Evolutionary conservation across 352 stramenopile species (phyloP).

Genomic region (Phytophthora sansomeana): DNA sequence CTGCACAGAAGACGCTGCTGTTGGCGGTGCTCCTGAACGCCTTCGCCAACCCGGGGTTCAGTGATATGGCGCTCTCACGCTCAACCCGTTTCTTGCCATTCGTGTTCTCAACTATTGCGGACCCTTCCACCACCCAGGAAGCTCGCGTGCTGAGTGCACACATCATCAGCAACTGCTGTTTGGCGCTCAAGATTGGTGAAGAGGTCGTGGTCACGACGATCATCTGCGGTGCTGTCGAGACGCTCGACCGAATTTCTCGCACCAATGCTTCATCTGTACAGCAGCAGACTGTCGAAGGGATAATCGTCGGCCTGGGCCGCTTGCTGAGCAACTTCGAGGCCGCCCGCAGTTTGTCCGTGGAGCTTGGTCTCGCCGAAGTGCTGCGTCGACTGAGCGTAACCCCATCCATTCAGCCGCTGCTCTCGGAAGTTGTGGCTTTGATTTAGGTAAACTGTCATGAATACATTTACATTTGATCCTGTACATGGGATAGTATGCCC

Average conservation of each 20-base stretch:
- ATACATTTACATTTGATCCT: too few species aligned
- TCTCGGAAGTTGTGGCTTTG: constrained; percentile 69
- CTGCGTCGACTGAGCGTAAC: constrained; percentile 58
- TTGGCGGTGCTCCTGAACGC: constrained; percentile 73
- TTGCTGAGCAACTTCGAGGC: constrained; percentile 69
- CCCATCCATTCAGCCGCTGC: constrained; percentile 59
- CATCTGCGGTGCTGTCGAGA: constrained; percentile 73
- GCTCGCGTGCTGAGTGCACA: constrained; percentile 62
- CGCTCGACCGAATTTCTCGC: constrained; percentile 68
- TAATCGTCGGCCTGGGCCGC: constrained; percentile 70
- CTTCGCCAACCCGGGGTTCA: constrained; percentile 61
- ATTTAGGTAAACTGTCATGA: constrained; percentile 40
- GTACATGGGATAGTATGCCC: too few species aligned
- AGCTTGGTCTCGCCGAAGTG: constrained; percentile 74
- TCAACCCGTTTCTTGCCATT: constrained; percentile 71
- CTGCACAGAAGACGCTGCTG: constrained; percentile 62
- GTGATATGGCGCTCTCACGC: constrained; percentile 55
- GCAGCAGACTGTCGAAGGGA: constrained; percentile 62
- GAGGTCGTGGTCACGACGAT: constrained; percentile 77
- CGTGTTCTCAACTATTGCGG: constrained; percentile 65
- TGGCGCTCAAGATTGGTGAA: constrained; percentile 70
- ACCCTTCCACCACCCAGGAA: constrained; percentile 44
- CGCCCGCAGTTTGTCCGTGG: constrained; percentile 63
- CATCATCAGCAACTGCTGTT: constrained; percentile 78
- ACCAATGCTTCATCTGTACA: constrained; percentile 33